phyloP scores from a whole-genome alignment of 129 eudicot species.

The Gnaphalium uliginosum region DNA sequence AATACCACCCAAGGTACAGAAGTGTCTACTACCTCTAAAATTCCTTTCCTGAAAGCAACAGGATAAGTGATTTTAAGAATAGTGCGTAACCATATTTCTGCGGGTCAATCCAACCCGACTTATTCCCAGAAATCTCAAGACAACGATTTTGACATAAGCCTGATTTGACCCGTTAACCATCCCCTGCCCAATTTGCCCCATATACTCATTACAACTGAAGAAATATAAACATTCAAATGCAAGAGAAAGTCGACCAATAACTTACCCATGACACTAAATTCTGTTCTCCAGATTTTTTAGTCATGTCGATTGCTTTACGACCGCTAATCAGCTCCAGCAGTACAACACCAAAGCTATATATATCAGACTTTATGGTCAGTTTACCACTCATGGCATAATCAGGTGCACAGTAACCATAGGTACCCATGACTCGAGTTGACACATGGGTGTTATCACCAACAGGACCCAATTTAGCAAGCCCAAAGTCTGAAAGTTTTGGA shows the following conservation, averaged over 20 bases:
- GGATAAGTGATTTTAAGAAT: not conserved
- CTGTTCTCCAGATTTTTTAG: slow-evolving; percentile 64
- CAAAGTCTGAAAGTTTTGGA: slow-evolving; percentile 86
- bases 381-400: slow-evolving; percentile 92
- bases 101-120: not conserved
- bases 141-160: not conserved
- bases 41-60: not conserved
- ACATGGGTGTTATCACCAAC: slow-evolving; percentile 94
- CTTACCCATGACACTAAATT: slow-evolving; percentile 81
- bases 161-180: not conserved
- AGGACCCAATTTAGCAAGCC: slow-evolving; percentile 95
- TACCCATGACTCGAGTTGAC: slow-evolving; percentile 95
- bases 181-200: not conserved
- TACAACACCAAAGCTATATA: slow-evolving; percentile 91
- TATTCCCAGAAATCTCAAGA: not conserved
- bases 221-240: not conserved
- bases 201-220: not conserved
- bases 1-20: not conserved
- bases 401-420: slow-evolving; percentile 96
- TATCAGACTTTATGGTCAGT: slow-evolving; percentile 83
- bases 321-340: slow-evolving; percentile 81
- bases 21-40: not conserved
- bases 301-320: slow-evolving; percentile 67
- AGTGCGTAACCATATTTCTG: not conserved
- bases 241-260: slow-evolving; percentile 9